Evolutionary conservation across 306 rosid genomes (phyloP).

Genomic region (Albizia julibrissin): DNA sequence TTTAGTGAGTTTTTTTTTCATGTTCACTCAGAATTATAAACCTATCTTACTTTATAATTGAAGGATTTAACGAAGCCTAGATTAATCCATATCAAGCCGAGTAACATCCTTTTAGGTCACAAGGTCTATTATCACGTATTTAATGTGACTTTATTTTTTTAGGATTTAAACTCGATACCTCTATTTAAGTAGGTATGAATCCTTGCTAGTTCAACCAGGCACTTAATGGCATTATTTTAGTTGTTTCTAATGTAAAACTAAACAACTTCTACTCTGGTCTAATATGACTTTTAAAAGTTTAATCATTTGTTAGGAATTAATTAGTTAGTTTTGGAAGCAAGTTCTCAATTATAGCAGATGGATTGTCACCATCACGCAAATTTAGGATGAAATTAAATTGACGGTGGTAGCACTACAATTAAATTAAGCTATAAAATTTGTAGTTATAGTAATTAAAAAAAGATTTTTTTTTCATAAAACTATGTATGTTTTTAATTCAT

Average conservation of each 20-base stretch:
- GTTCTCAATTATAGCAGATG: too few species aligned
- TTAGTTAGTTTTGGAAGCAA: too few species aligned
- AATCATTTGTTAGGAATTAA: neutral
- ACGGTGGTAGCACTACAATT: neutral
- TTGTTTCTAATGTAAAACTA: neutral
- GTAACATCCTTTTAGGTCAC: neutral
- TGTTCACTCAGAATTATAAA: too few species aligned
- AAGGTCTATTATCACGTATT: neutral
- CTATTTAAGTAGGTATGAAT: too few species aligned
- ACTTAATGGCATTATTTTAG: neutral
- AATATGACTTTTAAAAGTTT: neutral
- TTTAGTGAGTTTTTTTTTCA: neutral
- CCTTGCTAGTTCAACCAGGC: neutral
- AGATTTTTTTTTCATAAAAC: neutral
- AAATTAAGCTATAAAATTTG: neutral
- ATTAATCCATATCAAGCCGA: neutral
- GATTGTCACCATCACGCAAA: neutral
- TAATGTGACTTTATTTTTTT: neutral
- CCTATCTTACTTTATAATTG: neutral
- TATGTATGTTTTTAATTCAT: neutral
- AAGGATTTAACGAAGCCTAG: neutral
- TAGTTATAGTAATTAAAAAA: neutral
- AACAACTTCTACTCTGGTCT: neutral
- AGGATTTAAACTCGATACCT: too few species aligned
- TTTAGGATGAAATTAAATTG: neutral